Evolutionary conservation across 805 yeast genomes (phyloP).

Genomic region (Grigorovia transvaalensis): DNA sequence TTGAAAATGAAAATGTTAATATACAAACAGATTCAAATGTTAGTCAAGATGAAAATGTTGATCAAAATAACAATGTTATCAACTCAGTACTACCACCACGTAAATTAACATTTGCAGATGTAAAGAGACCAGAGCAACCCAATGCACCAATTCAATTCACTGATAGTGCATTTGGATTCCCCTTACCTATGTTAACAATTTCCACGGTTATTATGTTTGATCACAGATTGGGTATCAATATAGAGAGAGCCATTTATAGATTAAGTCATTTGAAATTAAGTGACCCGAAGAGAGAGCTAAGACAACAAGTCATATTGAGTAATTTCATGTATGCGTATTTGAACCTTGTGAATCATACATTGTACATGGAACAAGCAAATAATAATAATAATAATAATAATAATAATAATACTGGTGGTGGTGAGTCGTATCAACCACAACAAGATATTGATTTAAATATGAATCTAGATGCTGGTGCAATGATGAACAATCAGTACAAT

Average conservation of each 20-base stretch:
- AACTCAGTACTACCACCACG: constrained; percentile 19
- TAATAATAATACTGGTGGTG: constrained; percentile 20
- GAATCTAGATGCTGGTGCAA: not conserved
- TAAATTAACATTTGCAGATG: constrained; percentile 28
- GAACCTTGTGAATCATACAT: constrained; percentile 86
- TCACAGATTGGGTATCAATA: constrained; percentile 84
- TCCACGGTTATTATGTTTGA: constrained; percentile 75
- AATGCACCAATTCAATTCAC: constrained; percentile 51
- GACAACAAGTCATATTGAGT: constrained; percentile 86
- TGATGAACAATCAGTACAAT: not conserved
- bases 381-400: constrained; percentile 30
- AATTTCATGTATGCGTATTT: constrained; percentile 97
- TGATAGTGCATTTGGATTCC: constrained; percentile 82
- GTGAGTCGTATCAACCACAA: too few relatives aligned
- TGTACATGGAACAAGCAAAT: constrained; percentile 56
- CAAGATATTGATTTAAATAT: too few relatives aligned
- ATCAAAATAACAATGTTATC: not conserved
- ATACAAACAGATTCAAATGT: not conserved
- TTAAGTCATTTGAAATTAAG: constrained; percentile 88
- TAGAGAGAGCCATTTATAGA: constrained; percentile 90
- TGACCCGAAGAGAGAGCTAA: constrained; percentile 80
- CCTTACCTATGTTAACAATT: constrained; percentile 68
- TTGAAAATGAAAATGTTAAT: not conserved
- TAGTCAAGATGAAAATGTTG: not conserved
- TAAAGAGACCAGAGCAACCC: constrained; percentile 33